Percentiles rank a stretch among this genome's conserved stretches.
Evolutionary conservation across 2,329 filamentous ascomycete genomes (phyloP).

Genomic region (Curvularia spicifera): DNA sequence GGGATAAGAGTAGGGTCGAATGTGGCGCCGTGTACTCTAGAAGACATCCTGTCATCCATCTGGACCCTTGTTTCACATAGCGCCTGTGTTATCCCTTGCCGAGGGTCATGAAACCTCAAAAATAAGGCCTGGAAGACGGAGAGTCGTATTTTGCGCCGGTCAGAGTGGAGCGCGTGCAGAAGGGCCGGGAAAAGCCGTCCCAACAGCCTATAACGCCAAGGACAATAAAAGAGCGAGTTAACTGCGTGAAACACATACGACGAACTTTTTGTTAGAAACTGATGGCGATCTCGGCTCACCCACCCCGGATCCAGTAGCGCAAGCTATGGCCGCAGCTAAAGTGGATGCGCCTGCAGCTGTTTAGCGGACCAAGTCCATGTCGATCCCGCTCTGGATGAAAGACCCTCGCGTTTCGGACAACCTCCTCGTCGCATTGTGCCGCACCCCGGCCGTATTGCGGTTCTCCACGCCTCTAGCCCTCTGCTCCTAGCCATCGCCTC

Average conservation of each 20-base stretch:
- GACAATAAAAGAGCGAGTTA: neutral
- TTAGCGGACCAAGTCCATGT: conserved; percentile 15
- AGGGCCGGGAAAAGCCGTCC: conserved; percentile 1
- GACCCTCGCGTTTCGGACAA: conserved; percentile 29
- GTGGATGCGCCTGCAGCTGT: conserved; percentile 14
- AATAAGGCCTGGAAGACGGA: neutral
- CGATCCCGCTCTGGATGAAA: conserved; percentile 25
- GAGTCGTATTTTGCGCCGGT: conserved; percentile 10
- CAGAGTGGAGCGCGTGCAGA: conserved; percentile 10
- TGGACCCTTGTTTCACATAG: conserved; percentile 1
- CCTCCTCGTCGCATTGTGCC: conserved; percentile 24
- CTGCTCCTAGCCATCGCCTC: conserved; percentile 5
- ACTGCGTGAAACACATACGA: conserved; percentile 14
- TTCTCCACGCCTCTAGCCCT: conserved; percentile 18
- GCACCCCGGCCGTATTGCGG: conserved; percentile 20
- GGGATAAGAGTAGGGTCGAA: neutral
- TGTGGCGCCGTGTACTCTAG: neutral
- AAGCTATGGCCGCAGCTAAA: conserved; percentile 25
- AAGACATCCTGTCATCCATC: neutral
- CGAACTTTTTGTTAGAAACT: conserved; percentile 10
- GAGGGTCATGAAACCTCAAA: neutral
- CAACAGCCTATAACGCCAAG: neutral
- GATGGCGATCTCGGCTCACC: conserved; percentile 13
- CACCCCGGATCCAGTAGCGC: conserved; percentile 19
- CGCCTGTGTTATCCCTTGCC: neutral